Base-by-base conservation (phyloP, 2,329 filamentous ascomycete species). In the Aspergillus ustus region DNA sequence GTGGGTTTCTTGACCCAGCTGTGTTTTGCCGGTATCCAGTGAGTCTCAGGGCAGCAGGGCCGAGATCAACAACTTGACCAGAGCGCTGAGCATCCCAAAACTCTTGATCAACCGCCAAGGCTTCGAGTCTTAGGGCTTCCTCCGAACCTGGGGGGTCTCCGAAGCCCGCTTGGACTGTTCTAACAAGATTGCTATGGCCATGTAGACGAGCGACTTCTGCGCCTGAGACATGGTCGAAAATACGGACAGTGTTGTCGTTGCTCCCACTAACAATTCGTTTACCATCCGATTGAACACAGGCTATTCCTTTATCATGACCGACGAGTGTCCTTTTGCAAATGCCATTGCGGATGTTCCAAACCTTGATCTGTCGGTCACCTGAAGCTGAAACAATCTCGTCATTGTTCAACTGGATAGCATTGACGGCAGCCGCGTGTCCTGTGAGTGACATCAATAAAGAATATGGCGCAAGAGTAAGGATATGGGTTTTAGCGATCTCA, bases 231-330 rank as follows among this genome's bases (percentile, higher is more conserved):
- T 91, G 89, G 73, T 98, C 95, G 74, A 96, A 99, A 20, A 99
- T 95, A 68, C 95, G 93, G 34, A 99, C 92, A 45, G 95, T 93
- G 73, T 96, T 93, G 75, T 99, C 95, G 69, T 93, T 97, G 76
- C 93, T 97, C 2, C 95, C 95, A 69, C 92, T 97, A 55, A 99
- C 92, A 65, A 99, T 96, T 20, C 95, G 87, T 54, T 92, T 88
- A 28, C 92, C 93, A 73, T 99, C 95, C 72, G 95, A 98, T 77
- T 99, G 94, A 17, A 99, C 93, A 75, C 95, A 99, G 2, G 95
- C 95, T 69, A 99, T 98, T 34, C 95, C 95, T 75, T 99, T 99
- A 65, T 87, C 87, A 71, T 99, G 95, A 1, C 94, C 95, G 44
- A 91, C 83, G 37, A 96, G 88, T 0, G 91, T 96, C 69, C 91